A percentile compares a stretch with the other conserved stretches of the same genome.
These are phyloP conservation scores for Arctium lappa DNA, from an alignment of 129 eudicot genomes.

Conservation along the genomic window DNA sequence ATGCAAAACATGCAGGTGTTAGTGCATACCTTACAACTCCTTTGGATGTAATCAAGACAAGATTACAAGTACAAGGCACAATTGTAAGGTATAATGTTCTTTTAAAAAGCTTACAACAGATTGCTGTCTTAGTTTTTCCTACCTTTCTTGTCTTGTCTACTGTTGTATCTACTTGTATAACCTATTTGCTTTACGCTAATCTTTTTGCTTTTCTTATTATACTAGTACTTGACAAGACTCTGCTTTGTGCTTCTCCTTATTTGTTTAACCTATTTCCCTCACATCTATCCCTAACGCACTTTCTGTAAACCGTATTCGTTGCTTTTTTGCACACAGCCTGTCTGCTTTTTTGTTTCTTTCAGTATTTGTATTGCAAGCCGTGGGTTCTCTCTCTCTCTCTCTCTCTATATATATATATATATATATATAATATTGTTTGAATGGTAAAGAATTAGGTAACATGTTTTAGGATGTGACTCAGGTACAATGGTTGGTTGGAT, in stretches of 20 bases:
- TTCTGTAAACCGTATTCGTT: too few species aligned
- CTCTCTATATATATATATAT: neutral
- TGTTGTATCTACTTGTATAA: neutral
- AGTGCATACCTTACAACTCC: constrained; percentile 96
- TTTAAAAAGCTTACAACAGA: neutral
- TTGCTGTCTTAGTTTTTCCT: neutral
- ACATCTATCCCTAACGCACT: too few species aligned
- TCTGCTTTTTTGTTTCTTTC: too few species aligned
- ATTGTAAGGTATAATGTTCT: constrained; percentile 43
- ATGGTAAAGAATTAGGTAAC: neutral
- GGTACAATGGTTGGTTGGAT: constrained; percentile 91
- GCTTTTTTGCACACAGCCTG: too few species aligned
- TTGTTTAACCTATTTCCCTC: too few species aligned
- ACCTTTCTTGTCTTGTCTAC: neutral
- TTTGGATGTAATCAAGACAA: constrained; percentile 93
- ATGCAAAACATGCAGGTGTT: constrained; percentile 53
- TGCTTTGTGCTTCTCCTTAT: too few species aligned
- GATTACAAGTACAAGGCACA: constrained; percentile 93
- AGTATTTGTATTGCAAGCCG: too few species aligned
- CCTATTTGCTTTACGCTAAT: neutral
- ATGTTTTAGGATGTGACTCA: constrained; percentile 12
- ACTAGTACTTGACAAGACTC: too few species aligned
- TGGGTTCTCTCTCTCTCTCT: neutral
- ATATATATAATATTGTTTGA: neutral
- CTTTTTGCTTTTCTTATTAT: neutral